phyloP scores from a whole-genome alignment of 2,329 filamentous ascomycete genomes.

The Onygenales sp. region DNA sequence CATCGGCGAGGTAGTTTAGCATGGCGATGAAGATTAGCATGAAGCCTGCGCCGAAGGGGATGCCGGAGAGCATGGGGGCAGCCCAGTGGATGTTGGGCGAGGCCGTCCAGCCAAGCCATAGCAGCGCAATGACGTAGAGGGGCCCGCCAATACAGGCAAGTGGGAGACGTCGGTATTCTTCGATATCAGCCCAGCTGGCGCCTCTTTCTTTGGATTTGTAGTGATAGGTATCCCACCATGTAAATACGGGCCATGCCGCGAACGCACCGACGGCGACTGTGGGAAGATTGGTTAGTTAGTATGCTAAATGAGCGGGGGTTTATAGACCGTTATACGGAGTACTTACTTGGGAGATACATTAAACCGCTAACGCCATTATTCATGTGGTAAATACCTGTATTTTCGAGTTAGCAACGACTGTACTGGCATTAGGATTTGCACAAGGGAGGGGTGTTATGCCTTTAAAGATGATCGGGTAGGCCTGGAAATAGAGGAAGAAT shows the following conservation, averaged over 20 bases:
- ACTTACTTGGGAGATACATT: constrained; percentile 12
- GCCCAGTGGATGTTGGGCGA: constrained; percentile 25
- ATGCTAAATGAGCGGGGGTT: neutral
- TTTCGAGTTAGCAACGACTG: constrained; percentile 1
- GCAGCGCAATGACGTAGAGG: constrained; percentile 31
- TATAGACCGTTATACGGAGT: neutral
- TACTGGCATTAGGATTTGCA: neutral
- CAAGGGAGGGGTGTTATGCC: constrained; percentile 3
- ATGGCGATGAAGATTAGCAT: constrained; percentile 55
- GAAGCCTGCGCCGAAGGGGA: constrained; percentile 55
- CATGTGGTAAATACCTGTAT: constrained; percentile 12
- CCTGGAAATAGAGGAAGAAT: constrained; percentile 12
- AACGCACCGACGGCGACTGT: constrained; percentile 51
- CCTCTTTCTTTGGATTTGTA: constrained; percentile 40
- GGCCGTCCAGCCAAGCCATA: constrained; percentile 31
- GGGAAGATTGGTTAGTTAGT: neutral
- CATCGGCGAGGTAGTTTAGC: constrained; percentile 56
- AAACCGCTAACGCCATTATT: constrained; percentile 9
- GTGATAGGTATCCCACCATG: constrained; percentile 55
- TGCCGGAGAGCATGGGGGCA: constrained; percentile 49
- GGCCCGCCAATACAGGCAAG: constrained; percentile 64
- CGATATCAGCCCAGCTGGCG: constrained; percentile 45
- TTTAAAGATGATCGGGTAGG: constrained; percentile 14
- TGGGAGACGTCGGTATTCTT: constrained; percentile 55
- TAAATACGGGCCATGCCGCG: constrained; percentile 53